Conservation (phyloP, 2,329 filamentous ascomycete species). For the Lasiodiplodia citricola region DNA sequence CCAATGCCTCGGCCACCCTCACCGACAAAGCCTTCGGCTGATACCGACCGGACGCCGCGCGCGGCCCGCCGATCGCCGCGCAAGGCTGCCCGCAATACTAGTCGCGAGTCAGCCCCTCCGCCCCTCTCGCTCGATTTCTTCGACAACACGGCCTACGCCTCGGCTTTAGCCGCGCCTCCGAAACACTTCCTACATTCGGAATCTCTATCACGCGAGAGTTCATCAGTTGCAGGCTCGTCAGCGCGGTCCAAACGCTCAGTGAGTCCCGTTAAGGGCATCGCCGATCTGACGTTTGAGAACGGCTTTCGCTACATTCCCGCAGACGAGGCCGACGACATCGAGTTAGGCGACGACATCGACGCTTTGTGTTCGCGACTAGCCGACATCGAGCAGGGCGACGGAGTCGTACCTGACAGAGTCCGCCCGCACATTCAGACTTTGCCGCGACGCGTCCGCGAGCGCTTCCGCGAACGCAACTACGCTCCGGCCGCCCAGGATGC, state of each 20-base stretch:
- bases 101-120: no score
- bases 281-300: background rate
- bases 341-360: background rate
- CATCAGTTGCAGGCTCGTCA: no score
- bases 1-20: background rate
- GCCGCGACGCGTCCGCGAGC: background rate
- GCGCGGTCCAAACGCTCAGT: no score
- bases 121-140: no score
- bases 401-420: background rate
- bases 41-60: no score
- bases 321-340: background rate
- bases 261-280: background rate
- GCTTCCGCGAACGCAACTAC: background rate
- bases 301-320: background rate
- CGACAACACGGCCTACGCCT: no score
- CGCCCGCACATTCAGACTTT: background rate
- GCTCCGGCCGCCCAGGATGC: background rate
- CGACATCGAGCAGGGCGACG: background rate
- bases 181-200: no score
- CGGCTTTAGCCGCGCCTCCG: no score
- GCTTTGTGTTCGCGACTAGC: background rate
- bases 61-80: background rate
- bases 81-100: no score
- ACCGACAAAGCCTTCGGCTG: background rate
- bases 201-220: no score